Base-by-base conservation (phyloP, 441 rosid species). In the Populus hybrid region DNA sequence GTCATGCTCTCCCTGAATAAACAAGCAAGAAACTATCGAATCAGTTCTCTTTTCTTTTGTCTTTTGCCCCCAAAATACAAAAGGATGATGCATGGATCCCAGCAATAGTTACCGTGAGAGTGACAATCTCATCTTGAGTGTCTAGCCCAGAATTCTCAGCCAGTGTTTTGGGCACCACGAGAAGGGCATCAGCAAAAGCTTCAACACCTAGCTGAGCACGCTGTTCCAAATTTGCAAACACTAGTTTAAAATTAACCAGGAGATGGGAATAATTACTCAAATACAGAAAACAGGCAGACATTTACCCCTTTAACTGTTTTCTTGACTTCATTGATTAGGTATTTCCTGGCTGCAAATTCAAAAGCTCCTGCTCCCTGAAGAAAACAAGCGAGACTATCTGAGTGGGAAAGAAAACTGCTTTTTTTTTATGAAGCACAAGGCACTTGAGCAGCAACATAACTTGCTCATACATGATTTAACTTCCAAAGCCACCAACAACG, bases 131-230 rank as follows among this genome's bases (percentile, higher is more conserved):
- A 69, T 95, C 99, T 83, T 94, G 97, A 53, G 97, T 92, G 84
- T 95, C 98, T 63, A 95, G 95, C 20, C 98, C 99, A 29, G 98
- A 88, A 78, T 95, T 95, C 83, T 94, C 99, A 72, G 99, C 98
- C 36, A 95, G 95, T 31, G 95, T 94, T 89, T 94, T 94, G 12
- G 99, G 99, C 31, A 93, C 87, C 82, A 90, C 97, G 24, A 93
- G 94, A 83, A 93, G 94, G 61, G 95, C 97, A 71, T 93, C 91
- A 0, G 97, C 99, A 84, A 95, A 94, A 74, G 98, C 99, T 88
- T 94, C 97, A 74, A 94, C 91, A 61, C 98, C 99, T 59, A 95
- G 91, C 81, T 95, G 99, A 78, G 98, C 98, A 23, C 98, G 97
- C 99, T 95, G 92, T 67, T 71, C 79, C 75, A 83, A 33, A 53